A percentile compares a stretch with the other conserved stretches of the same genome.
Conservation (phyloP, 495 filamentous ascomycete species). For the Penicillium maclennaniae region DNA sequence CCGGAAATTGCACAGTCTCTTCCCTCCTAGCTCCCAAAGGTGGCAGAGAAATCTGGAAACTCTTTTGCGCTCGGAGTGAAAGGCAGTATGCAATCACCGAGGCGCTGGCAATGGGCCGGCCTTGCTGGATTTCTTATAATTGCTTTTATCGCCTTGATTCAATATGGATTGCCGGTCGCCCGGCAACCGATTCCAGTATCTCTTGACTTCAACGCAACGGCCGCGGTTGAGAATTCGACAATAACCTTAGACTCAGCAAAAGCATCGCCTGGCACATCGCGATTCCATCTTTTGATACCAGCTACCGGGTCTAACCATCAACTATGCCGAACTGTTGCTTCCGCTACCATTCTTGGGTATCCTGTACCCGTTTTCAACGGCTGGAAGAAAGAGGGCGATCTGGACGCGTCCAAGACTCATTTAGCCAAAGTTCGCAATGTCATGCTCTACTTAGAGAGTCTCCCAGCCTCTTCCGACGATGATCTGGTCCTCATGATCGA, state of each 20-base stretch:
- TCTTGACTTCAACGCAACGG: no score
- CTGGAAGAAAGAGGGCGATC: conserved; percentile 14
- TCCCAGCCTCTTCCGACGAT: conserved; percentile 10
- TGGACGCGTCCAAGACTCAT: conserved; percentile 14
- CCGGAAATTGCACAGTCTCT: no score
- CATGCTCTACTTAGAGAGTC: conserved; percentile 9
- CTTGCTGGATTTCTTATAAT: conserved; percentile 5
- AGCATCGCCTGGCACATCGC: background rate
- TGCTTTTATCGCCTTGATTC: conserved; percentile 6
- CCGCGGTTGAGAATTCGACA: no score
- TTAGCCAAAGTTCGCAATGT: conserved; percentile 16
- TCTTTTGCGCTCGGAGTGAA: background rate
- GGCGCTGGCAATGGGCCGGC: conserved; percentile 15
- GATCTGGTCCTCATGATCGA: conserved; percentile 18
- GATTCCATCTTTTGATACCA: conserved; percentile 13
- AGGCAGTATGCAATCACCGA: background rate
- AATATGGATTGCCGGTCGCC: conserved; percentile 2
- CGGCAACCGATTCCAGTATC: conserved; percentile 1
- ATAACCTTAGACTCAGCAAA: background rate
- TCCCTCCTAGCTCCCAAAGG: no score
- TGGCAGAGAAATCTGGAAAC: no score
- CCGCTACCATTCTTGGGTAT: conserved; percentile 12
- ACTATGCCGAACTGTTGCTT: conserved; percentile 13
- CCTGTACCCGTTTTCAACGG: conserved; percentile 13
- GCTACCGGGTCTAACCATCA: conserved; percentile 8